These are phyloP conservation scores for Hsuehochloa calcarea DNA, from an alignment of 176 grass and related monocot genomes.

Conservation along the genomic window DNA sequence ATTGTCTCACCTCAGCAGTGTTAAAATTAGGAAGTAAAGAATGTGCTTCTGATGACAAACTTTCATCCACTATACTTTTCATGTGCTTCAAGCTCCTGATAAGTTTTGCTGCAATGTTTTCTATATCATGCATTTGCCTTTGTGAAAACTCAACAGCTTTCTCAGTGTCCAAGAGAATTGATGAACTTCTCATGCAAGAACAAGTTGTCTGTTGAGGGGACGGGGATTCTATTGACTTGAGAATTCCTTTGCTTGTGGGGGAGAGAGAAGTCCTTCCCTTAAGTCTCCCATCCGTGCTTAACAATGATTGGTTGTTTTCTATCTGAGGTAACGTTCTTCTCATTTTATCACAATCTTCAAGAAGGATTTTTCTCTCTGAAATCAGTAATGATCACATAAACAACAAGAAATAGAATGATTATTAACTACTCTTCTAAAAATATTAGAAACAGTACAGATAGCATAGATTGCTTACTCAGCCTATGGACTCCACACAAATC, in stretches of 20 bases:
- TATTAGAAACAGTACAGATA: slow-evolving; percentile 11
- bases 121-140: slow-evolving; percentile 89
- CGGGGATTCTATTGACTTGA: slow-evolving; percentile 40
- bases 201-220: slow-evolving; percentile 35
- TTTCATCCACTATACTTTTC: slow-evolving; percentile 75
- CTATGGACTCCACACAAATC: slow-evolving; percentile 43
- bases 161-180: slow-evolving; percentile 53
- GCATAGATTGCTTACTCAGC: slow-evolving; percentile 43
- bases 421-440: background rate
- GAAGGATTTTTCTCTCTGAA: slow-evolving; percentile 24
- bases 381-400: slow-evolving; percentile 2
- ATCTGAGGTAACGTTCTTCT: slow-evolving; percentile 5
- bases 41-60: slow-evolving; percentile 57
- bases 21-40: slow-evolving; percentile 52
- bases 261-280: slow-evolving; percentile 13
- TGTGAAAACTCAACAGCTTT: slow-evolving; percentile 85
- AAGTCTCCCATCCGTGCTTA: slow-evolving; percentile 34
- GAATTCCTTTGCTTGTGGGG: slow-evolving; percentile 48
- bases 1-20: slow-evolving; percentile 60
- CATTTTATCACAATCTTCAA: slow-evolving; percentile 25
- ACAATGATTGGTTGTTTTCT: slow-evolving; percentile 29
- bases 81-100: slow-evolving; percentile 76
- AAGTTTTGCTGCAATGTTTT: slow-evolving; percentile 77
- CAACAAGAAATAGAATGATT: slow-evolving; percentile 11
- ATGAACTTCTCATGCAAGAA: slow-evolving; percentile 53